Percentiles rank a stretch among this genome's conserved stretches.
Evolutionary conservation across 169 alveolate genomes (phyloP).

Genomic region (Cryptosporidium parvum): DNA sequence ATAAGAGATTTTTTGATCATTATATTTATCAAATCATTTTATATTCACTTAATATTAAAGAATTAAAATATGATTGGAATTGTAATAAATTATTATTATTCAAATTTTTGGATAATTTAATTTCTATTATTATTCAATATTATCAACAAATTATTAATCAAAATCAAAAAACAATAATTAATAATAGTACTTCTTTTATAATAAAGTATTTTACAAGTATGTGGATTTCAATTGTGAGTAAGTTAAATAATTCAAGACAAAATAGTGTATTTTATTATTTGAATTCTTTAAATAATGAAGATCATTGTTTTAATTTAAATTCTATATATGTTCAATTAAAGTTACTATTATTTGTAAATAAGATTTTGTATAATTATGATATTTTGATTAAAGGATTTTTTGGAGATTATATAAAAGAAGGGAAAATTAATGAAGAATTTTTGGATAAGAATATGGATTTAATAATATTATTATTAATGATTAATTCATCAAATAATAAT

Average conservation of each 20-base stretch:
- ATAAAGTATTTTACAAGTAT: not conserved
- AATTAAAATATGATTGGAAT: slow-evolving; percentile 5
- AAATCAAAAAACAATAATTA: too few relatives aligned
- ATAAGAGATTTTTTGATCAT: slow-evolving; percentile 9
- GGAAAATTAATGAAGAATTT: not conserved
- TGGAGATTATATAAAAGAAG: not conserved
- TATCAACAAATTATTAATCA: not conserved
- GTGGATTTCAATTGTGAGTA: slow-evolving; percentile 27
- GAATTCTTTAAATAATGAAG: not conserved
- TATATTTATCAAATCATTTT: slow-evolving; percentile 24
- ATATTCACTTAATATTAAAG: slow-evolving; percentile 9
- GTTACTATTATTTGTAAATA: slow-evolving; percentile 17
- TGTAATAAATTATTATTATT: slow-evolving; percentile 30
- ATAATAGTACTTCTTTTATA: not conserved
- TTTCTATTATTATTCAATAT: slow-evolving; percentile 12
- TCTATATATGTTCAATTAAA: slow-evolving; percentile 4
- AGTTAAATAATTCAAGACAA: not conserved
- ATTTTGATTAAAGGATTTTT: slow-evolving; percentile 11
- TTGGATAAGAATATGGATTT: slow-evolving; percentile 33
- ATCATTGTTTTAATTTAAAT: not conserved
- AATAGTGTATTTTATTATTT: slow-evolving; percentile 20
- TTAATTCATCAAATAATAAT: not conserved
- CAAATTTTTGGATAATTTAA: slow-evolving; percentile 27
- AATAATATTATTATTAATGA: slow-evolving; percentile 1
- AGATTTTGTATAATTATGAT: slow-evolving; percentile 16